Base-by-base conservation (phyloP, 768 basidiomycete species). In the Lactarius sanguifluus region DNA sequence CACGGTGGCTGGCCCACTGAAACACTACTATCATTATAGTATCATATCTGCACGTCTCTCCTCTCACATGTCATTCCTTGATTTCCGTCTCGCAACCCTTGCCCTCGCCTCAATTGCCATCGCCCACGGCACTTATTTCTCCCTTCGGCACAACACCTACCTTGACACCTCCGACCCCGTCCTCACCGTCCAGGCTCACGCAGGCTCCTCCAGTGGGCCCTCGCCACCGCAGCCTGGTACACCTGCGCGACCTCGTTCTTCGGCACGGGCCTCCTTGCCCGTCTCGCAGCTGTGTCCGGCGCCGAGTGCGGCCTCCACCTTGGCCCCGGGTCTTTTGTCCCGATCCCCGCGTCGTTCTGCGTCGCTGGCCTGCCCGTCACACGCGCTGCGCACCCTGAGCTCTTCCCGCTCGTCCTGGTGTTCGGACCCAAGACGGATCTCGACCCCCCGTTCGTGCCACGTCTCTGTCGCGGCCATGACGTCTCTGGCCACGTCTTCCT, bases 401-500 rank as follows among this genome's bases (percentile, higher is more conserved):
- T 92, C 52, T 92, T 93, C 77, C 72, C 81, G 13, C 70, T 78
- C 5, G 72, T 77, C 25, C 70, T 83, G 60, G 57, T 75, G 5
- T 71, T 79, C 36, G 80, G 81, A 1, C 23, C 13, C 13, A 74
- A 77, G 5, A 16, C 40, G 12, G 36, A 32, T 1, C 13, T n/a
- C 3, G 57, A 57, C 2, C 80, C 61, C n/a, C 62, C 77, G 16
- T 88, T 73, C 0, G 71, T 76, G 2, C 92, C 94, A 10, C 79
- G 89, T 34, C 78, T 96, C 69, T 82, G 86, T 61, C 83, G 81
- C 50, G 96, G 96, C 0, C 94, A 97, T 74, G 96, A 98, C 72
- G 86, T 98, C 16, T 96, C 94, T 0, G 96, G 96, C 8, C 96
- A 98, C 73, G 81, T 94, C 36, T 98, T 97, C 79, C 82, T 98